A percentile compares a stretch with the other conserved stretches of the same genome.
phyloP scores from a whole-genome alignment of 768 basidiomycete species.

The Leccinum broughii region DNA sequence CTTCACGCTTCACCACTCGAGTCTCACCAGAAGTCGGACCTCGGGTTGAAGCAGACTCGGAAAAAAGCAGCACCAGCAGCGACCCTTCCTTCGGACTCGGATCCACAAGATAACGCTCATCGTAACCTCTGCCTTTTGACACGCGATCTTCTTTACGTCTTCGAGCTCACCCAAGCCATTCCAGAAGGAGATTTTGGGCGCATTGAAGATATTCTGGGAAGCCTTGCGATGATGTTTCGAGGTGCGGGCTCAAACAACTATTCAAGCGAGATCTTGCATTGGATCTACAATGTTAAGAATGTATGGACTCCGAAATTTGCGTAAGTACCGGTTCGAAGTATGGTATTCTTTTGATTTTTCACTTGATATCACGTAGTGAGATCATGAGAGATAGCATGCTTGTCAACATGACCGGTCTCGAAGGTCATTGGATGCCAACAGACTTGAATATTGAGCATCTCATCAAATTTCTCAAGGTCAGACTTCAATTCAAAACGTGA shows the following conservation, averaged over 20 bases:
- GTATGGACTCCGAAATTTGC: constrained; percentile 37
- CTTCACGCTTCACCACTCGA: too few relatives aligned
- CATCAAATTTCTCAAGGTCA: constrained; percentile 37
- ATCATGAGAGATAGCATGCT: too few relatives aligned
- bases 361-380: constrained; percentile 5
- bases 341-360: not conserved
- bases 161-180: constrained; percentile 30
- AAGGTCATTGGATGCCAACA: constrained; percentile 32
- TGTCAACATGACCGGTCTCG: constrained; percentile 22
- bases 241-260: constrained; percentile 26
- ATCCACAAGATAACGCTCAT: not conserved
- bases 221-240: constrained; percentile 18
- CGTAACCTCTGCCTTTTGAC: constrained; percentile 30
- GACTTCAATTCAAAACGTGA: not conserved
- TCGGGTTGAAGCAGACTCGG: not conserved
- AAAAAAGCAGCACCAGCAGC: not conserved
- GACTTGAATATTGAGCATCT: constrained; percentile 42
- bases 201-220: constrained; percentile 30
- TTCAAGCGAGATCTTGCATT: constrained; percentile 19
- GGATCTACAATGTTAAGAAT: constrained; percentile 23
- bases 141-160: constrained; percentile 33
- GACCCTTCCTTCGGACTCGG: too few relatives aligned
- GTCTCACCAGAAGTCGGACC: not conserved
- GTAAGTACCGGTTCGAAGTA: constrained; percentile 8
- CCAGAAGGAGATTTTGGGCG: constrained; percentile 34